A percentile compares a stretch with the other conserved stretches of the same genome.
phyloP scores from a whole-genome alignment of 352 stramenopile species.

The Globisporangium orthogonon region DNA sequence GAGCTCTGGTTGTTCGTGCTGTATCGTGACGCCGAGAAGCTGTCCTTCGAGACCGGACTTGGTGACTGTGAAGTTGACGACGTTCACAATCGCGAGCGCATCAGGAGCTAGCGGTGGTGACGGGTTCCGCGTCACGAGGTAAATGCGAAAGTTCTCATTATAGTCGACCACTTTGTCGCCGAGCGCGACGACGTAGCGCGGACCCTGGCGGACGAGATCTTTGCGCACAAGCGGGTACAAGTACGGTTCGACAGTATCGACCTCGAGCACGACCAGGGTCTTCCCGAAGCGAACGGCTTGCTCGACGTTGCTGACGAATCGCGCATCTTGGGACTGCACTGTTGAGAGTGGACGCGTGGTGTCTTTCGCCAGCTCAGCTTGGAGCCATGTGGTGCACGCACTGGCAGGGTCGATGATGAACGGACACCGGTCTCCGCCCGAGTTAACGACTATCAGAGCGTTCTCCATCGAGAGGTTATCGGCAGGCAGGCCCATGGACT shows the following conservation, averaged over 20 bases:
- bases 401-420: conserved; percentile 95
- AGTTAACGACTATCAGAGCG: conserved; percentile 85
- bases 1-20: conserved; percentile 92
- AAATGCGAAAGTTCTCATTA: conserved; percentile 92
- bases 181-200: conserved; percentile 87
- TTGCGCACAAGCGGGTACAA: conserved; percentile 90
- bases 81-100: conserved; percentile 84
- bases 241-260: conserved; percentile 89
- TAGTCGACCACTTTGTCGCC: conserved; percentile 94
- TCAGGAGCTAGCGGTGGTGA: conserved; percentile 85
- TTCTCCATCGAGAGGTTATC: conserved; percentile 95
- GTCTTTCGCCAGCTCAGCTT: conserved; percentile 84
- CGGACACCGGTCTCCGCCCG: conserved; percentile 68
- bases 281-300: conserved; percentile 95
- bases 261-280: conserved; percentile 91
- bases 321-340: conserved; percentile 77
- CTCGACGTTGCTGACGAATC: conserved; percentile 91
- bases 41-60: conserved; percentile 91
- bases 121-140: conserved; percentile 90
- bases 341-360: conserved; percentile 83
- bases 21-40: conserved; percentile 90
- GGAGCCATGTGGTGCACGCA: conserved; percentile 85
- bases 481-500: conserved; percentile 85
- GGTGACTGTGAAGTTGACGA: conserved; percentile 96
- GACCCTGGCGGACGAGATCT: conserved; percentile 88